Evolutionary conservation across 1,139 yeast genomes (phyloP).

Genomic region (Taiozyma sp.): DNA sequence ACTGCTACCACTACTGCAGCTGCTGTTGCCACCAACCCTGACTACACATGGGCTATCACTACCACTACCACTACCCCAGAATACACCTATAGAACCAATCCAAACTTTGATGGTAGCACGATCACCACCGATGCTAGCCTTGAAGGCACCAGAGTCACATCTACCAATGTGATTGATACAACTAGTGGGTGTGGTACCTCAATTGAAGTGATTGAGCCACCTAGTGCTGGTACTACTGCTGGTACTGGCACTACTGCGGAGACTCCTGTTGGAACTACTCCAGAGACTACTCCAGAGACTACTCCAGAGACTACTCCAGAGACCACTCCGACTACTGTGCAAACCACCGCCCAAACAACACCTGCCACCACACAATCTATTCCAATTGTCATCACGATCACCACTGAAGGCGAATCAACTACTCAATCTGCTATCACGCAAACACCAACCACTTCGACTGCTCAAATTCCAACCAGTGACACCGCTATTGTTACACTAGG

Average conservation of each 20-base stretch:
- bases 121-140: slow-evolving; percentile 16
- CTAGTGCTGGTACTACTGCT: background rate
- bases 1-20: background rate
- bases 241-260: background rate
- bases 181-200: background rate
- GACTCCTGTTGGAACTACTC: slow-evolving; percentile 2
- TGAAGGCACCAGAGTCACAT: slow-evolving; percentile 16
- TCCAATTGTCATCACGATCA: background rate
- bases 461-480: background rate
- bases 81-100: slow-evolving; percentile 12
- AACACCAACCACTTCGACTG: background rate
- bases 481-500: background rate
- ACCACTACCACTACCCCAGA: slow-evolving; percentile 4
- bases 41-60: background rate
- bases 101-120: slow-evolving; percentile 14
- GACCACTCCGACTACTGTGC: background rate
- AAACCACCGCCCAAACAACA: background rate
- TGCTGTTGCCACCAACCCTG: background rate
- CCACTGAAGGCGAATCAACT: background rate
- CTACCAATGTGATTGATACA: slow-evolving; percentile 9
- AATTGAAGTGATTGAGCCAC: background rate
- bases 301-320: background rate
- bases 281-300: background rate
- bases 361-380: background rate
- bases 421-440: background rate